A percentile compares a stretch with the other conserved stretches of the same genome.
Conservation (phyloP, 805 yeast species). For the Hanseniaspora singularis region DNA sequence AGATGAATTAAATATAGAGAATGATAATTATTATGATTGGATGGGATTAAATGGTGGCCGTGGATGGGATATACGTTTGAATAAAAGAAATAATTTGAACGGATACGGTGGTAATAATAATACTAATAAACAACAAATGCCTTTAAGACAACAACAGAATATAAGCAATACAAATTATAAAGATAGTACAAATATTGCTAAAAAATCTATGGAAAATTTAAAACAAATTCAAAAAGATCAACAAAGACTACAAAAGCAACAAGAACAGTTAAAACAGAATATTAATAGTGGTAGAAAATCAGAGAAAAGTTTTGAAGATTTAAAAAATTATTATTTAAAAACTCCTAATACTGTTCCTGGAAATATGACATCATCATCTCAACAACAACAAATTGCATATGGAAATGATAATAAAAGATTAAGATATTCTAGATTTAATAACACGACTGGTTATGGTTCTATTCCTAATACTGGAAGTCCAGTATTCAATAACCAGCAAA, state of each 20-base stretch:
- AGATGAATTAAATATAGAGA: conserved; percentile 43
- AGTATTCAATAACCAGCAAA: too few species aligned
- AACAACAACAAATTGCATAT: background rate
- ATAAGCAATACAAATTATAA: conserved; percentile 20
- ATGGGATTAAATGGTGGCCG: conserved; percentile 64
- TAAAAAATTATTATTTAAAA: conserved; percentile 5
- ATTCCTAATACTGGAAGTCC: too few species aligned
- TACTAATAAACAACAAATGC: conserved; percentile 32
- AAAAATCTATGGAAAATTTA: conserved; percentile 12
- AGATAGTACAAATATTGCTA: conserved; percentile 16
- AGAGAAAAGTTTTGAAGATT: conserved; percentile 1
- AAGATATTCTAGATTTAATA: conserved; percentile 6
- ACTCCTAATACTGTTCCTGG: background rate
- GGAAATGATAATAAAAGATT: background rate
- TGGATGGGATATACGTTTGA: conserved; percentile 69
- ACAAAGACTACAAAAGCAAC: conserved; percentile 13
- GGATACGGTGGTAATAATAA: conserved; percentile 72
- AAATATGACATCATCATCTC: too few species aligned
- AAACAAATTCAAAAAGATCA: conserved; percentile 11
- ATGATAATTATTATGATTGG: conserved; percentile 71
- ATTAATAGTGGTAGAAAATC: background rate
- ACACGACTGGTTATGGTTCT: too few species aligned
- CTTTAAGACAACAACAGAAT: conserved; percentile 17
- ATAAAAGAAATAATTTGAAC: conserved; percentile 67
- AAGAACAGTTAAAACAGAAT: conserved; percentile 4